Percentiles rank a stretch among this genome's conserved stretches.
Evolutionary conservation across 805 yeast species (phyloP).

Genomic region (Pichia cephalocereana): DNA sequence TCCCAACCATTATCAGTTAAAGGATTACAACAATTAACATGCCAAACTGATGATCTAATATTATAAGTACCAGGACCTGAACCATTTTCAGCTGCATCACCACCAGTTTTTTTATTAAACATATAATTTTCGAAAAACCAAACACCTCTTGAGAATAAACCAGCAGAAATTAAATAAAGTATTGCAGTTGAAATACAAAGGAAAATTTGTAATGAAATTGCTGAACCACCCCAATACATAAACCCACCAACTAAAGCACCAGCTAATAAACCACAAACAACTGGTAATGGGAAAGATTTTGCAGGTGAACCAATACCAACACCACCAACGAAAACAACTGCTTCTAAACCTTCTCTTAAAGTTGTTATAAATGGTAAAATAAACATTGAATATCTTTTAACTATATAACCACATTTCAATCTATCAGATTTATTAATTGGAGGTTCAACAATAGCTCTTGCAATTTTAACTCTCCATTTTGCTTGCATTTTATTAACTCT

Average conservation of each 20-base stretch:
- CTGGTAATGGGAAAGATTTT: slow-evolving; percentile 76
- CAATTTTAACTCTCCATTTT: slow-evolving; percentile 91
- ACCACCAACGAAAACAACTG: slow-evolving; percentile 89
- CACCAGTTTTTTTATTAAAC: slow-evolving; percentile 63
- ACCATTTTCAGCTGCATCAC: slow-evolving; percentile 87
- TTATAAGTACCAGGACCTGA: slow-evolving; percentile 90
- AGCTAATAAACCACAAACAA: slow-evolving; percentile 67
- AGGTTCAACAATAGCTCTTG: slow-evolving; percentile 59
- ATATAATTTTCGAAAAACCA: slow-evolving; percentile 73
- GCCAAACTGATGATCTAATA: slow-evolving; percentile 71
- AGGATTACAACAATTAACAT: slow-evolving; percentile 93
- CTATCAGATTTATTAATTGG: slow-evolving; percentile 40
- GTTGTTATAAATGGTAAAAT: slow-evolving; percentile 79
- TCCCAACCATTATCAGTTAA: slow-evolving; percentile 89
- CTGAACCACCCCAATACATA: slow-evolving; percentile 71
- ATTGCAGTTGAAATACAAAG: slow-evolving; percentile 76
- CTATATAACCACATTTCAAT: slow-evolving; percentile 40
- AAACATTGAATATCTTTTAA: slow-evolving; percentile 75
- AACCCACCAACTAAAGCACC: slow-evolving; percentile 61
- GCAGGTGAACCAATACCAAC: slow-evolving; percentile 52
- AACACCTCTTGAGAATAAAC: slow-evolving; percentile 80
- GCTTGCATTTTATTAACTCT: slow-evolving; percentile 90
- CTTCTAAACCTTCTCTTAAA: slow-evolving; percentile 90
- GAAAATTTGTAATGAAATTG: slow-evolving; percentile 71
- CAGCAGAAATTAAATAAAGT: slow-evolving; percentile 78